Percentiles rank a stretch among this genome's conserved stretches.
Evolutionary conservation across 352 stramenopile species (phyloP).

Genomic region (Blastocystis sp.): DNA sequence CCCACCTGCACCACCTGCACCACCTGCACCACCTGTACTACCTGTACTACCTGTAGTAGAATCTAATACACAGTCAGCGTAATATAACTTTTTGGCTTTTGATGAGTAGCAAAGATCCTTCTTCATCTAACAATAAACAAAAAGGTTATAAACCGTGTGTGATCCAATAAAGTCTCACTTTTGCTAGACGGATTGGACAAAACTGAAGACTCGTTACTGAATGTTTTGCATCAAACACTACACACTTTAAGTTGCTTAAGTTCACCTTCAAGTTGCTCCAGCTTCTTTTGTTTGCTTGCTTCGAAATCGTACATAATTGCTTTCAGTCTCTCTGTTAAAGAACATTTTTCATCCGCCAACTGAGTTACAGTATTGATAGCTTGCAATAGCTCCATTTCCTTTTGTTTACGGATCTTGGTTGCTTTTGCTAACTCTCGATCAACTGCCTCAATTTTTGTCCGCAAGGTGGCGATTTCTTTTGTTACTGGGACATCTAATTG

Average conservation of each 20-base stretch:
- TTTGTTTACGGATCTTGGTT: slow-evolving; percentile 26
- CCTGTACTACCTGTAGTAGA: too few relatives aligned
- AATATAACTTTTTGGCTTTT: too few relatives aligned
- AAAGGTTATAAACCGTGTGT: too few relatives aligned
- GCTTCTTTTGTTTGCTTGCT: slow-evolving; percentile 44
- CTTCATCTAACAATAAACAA: too few relatives aligned
- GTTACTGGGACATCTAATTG: slow-evolving; percentile 26
- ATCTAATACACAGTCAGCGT: too few relatives aligned
- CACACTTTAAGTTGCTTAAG: slow-evolving; percentile 12
- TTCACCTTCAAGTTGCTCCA: slow-evolving; percentile 48
- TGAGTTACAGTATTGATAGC: slow-evolving; percentile 2
- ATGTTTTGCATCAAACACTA: neutral
- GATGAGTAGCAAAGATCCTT: too few relatives aligned
- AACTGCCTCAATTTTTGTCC: slow-evolving; percentile 15
- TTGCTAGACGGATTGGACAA: neutral
- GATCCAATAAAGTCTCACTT: too few relatives aligned
- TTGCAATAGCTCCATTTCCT: slow-evolving; percentile 20
- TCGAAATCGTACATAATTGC: slow-evolving; percentile 49
- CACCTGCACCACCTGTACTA: too few relatives aligned
- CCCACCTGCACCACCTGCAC: too few relatives aligned
- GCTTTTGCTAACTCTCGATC: slow-evolving; percentile 26
- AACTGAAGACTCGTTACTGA: neutral
- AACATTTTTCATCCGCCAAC: slow-evolving; percentile 35
- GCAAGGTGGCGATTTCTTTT: slow-evolving; percentile 38
- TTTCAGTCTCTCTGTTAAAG: slow-evolving; percentile 31